These are phyloP conservation scores for Yamadazyma conglobata DNA, from an alignment of 1,139 yeast species.

Conservation along the genomic window DNA sequence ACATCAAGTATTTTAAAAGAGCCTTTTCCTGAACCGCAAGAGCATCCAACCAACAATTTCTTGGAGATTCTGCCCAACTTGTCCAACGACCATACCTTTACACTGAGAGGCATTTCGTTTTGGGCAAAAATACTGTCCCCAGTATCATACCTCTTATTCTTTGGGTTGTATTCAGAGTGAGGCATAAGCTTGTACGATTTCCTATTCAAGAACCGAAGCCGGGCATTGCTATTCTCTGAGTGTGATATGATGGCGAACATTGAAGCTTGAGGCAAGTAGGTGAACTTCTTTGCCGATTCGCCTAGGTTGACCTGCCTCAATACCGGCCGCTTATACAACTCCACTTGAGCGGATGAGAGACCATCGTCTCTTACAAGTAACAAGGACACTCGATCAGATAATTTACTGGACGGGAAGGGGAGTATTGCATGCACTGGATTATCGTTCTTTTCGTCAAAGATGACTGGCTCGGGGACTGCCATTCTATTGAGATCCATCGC, in stretches of 20 bases:
- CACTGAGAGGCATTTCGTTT: conserved; percentile 35
- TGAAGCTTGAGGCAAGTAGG: conserved; percentile 28
- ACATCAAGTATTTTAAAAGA: conserved; percentile 43
- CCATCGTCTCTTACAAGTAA: conserved; percentile 50
- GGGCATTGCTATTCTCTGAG: conserved; percentile 23
- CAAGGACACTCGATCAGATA: conserved; percentile 14
- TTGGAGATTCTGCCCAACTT: conserved; percentile 33
- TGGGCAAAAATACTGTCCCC: conserved; percentile 23
- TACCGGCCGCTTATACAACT: conserved; percentile 23
- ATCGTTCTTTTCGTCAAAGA: conserved; percentile 36
- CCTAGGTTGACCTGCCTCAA: conserved; percentile 34
- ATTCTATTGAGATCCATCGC: conserved; percentile 31
- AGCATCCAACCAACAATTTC: conserved; percentile 42
- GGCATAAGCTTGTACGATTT: conserved; percentile 22
- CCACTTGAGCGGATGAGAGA: conserved; percentile 33
- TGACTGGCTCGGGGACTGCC: conserved; percentile 36
- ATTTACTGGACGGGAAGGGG: conserved; percentile 10
- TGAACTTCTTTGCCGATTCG: conserved; percentile 35
- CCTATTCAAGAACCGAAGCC: conserved; percentile 34
- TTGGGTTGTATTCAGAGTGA: conserved; percentile 21
- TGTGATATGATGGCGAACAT: conserved; percentile 40
- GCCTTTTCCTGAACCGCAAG: conserved; percentile 22
- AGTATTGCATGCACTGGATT: conserved; percentile 18
- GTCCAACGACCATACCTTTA: conserved; percentile 24
- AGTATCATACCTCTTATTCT: conserved; percentile 14